These are phyloP conservation scores for Umbelopsis ramanniana DNA, from an alignment of 192 early-diverging fungal species.

Conservation along the genomic window DNA sequence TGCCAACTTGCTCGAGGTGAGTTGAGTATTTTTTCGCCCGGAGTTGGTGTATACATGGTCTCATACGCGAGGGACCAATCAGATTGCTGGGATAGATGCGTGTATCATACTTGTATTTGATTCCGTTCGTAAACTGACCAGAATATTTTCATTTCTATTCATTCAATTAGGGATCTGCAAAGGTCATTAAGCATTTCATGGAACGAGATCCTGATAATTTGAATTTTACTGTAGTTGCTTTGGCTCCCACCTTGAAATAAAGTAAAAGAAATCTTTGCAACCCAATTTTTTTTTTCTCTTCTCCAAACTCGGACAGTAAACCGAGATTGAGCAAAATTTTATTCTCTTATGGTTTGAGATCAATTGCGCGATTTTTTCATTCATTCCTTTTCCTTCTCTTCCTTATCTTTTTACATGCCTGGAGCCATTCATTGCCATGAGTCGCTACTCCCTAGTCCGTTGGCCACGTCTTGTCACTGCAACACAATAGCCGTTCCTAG, in stretches of 20 bases:
- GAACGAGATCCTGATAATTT: conserved; percentile 66
- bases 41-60: background rate
- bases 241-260: conserved; percentile 31
- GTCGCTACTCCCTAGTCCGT: background rate
- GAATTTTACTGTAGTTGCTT: conserved; percentile 68
- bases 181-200: conserved; percentile 69
- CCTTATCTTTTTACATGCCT: conserved; percentile 1
- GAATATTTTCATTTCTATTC: background rate
- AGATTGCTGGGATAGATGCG: background rate
- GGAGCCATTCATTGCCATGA: conserved; percentile 10
- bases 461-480: background rate
- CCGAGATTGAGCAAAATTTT: background rate
- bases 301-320: conserved; percentile 17
- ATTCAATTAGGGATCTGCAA: conserved; percentile 50
- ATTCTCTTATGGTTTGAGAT: background rate
- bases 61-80: conserved; percentile 7
- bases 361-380: background rate
- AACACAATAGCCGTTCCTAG: background rate
- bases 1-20: conserved; percentile 61
- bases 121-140: background rate
- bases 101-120: background rate
- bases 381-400: background rate
- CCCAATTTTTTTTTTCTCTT: background rate
- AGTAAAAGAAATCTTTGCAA: background rate
- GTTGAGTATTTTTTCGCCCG: background rate